Evolutionary conservation across 1,284 basidiomycete species (phyloP), one percentile per base, ranked within the genome.

Genomic region (Peniophora sp.): DNA sequence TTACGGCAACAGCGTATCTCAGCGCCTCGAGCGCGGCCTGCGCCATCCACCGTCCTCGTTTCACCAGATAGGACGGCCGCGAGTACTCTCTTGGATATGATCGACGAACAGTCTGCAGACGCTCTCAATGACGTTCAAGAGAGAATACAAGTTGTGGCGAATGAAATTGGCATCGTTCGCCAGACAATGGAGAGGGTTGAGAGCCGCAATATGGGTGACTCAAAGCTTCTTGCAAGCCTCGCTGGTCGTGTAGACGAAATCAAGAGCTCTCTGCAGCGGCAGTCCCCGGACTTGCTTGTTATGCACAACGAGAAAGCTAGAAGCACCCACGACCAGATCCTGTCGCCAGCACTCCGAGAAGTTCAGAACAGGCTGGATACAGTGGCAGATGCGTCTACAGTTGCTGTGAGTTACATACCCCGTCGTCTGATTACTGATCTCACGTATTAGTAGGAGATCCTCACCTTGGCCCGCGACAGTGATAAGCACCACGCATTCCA

Each of bases 401-500:
- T 9, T 3, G 20, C 20, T 45, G 23, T 45, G 22, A 9, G 20
- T 24, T 16, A 8, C 14, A 9, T 45, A 19, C 39, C 20, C 5
- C n/a, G 20, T 41, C 39, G 5, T 41, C 16, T 16, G 39, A 22
- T 41, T 20, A 3, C 10, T 11, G 12, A 14, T 35, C 10, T 20
- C n/a, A 14, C 8, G 2, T 36, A 78, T 71, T 53, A 79, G 2
- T 63, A 70, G 49, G 70, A 70, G 52, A 68, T 82, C 19, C 49
- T 79, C 44, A 60, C 60, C 5, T 59, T 79, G 14, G 59, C 84
- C 9, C 70, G 70, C 52, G 66, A 67, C 22, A 77, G 77, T 3
- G 68, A 72, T 49, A 69, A 64, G 17, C 73, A 78, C 53, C 75
- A 72, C 35, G 67, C 66, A 2, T 53, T 73, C 2, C 75, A 80